Base-by-base conservation (phyloP, 768 basidiomycete species). In the Trametes gibbosa region DNA sequence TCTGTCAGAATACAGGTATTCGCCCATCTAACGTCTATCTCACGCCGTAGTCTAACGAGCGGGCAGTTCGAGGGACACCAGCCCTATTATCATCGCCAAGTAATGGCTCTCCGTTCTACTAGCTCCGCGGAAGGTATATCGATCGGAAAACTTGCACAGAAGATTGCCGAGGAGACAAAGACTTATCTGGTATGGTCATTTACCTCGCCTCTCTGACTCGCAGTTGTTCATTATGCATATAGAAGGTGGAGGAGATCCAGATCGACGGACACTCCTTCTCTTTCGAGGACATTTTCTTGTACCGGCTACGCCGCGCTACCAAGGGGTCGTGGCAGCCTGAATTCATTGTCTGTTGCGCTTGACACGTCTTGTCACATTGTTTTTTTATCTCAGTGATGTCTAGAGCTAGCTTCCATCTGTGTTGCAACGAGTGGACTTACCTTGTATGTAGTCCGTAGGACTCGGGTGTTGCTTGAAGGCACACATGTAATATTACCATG, bases 1-100 rank as follows among this genome's bases (percentile, higher is more conserved):
- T 23, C 39, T 4, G 1, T 60, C 6, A 41, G 59, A 17, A 43
- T 60, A 10, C 59, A 45, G 40, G 59, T 60, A n/a, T 21, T 42
- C 27, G 16, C 12, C 1, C 3, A 1, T 7, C n/a, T 16, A 2
- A n/a, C 29, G 13, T 46, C 8, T 37, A n/a, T 3, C 13, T 3
- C 40, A 19, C 27, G 29, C 3, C 23, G 9, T 3, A 3, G 2
- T 34, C 50, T 59, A 25, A 46, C 23, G 35, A 4, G 29, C 2
- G 39, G 12, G 10, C 16, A 58, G 52, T 32, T 60, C 24, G 2
- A 49, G 8, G 16, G 25, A 21, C 24, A 14, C 13, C 3, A 6
- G 5, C n/a, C 24, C 5, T 45, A 55, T 32, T 45, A 55, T 32
- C 17, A 8, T 17, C 59, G 53, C 14, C 59, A 60, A 46, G 46